Percentiles rank a stretch among this genome's conserved stretches.
These are phyloP conservation scores for Galeopsis tetrahit DNA, from an alignment of 257 asterid species.

Conservation along the genomic window DNA sequence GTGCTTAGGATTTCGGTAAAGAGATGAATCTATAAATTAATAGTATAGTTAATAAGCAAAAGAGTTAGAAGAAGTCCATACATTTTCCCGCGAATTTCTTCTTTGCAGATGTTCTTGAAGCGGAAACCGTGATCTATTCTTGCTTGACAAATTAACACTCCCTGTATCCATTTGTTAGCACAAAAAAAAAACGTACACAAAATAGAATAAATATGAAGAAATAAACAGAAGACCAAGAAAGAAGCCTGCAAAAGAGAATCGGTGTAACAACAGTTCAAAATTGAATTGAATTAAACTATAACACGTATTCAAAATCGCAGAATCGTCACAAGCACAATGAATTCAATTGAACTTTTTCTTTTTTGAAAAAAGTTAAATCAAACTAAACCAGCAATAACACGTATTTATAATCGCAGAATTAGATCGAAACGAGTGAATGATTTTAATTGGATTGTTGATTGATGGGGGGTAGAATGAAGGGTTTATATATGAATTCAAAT, in stretches of 20 bases:
- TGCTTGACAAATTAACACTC: constrained; percentile 47
- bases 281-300: constrained; percentile 15
- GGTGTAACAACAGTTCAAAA: constrained; percentile 19
- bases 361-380: no score
- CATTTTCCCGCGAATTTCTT: constrained; percentile 69
- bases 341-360: no score
- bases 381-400: constrained; percentile 10
- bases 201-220: neutral
- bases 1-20: neutral
- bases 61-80: constrained; percentile 36
- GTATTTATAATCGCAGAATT: constrained; percentile 24
- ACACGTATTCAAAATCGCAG: no score
- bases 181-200: constrained; percentile 26
- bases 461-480: no score
- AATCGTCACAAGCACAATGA: no score
- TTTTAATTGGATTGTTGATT: constrained; percentile 23
- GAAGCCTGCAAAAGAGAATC: constrained; percentile 48
- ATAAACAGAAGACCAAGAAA: neutral
- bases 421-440: constrained; percentile 23
- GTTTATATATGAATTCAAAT: constrained; percentile 28
- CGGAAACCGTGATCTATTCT: constrained; percentile 60
- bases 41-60: neutral
- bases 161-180: constrained; percentile 79
- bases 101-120: constrained; percentile 72
- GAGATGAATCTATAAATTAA: neutral